These are phyloP conservation scores for Incumbomyces lentus DNA, from an alignment of 2,329 filamentous ascomycete genomes.

Conservation along the genomic window DNA sequence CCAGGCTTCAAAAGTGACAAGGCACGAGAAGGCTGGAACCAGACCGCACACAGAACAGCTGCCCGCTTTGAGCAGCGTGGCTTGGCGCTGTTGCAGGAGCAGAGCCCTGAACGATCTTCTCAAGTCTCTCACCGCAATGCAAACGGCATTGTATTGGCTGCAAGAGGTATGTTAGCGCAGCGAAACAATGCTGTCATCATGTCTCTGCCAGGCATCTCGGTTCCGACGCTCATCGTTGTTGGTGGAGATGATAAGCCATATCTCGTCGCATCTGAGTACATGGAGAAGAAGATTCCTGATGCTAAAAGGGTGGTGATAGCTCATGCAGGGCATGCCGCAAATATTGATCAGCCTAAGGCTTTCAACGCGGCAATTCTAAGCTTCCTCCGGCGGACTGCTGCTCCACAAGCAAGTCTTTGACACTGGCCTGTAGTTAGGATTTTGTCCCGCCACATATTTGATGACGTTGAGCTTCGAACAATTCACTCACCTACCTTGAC, in stretches of 20 bases:
- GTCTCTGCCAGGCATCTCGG: constrained; percentile 4
- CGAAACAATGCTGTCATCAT: constrained; percentile 9
- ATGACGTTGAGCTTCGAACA: too few relatives aligned
- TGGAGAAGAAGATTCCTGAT: constrained; percentile 12
- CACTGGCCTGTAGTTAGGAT: too few relatives aligned
- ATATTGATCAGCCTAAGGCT: constrained; percentile 8
- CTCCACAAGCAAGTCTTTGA: too few relatives aligned
- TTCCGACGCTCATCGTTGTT: constrained; percentile 14
- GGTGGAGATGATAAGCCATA: constrained; percentile 15
- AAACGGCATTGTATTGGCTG: constrained; percentile 11
- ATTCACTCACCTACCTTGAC: too few relatives aligned
- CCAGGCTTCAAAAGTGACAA: constrained; percentile 14
- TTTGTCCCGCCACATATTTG: too few relatives aligned
- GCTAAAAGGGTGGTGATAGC: constrained; percentile 12
- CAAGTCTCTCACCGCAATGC: constrained; percentile 10
- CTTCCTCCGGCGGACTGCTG: constrained; percentile 6
- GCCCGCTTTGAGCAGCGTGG: constrained; percentile 10
- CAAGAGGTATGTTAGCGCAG: constrained; percentile 16
- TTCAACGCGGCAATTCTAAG: constrained; percentile 11
- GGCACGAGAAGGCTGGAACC: constrained; percentile 13
- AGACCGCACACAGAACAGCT: constrained; percentile 10
- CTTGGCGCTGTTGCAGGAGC: constrained; percentile 3
- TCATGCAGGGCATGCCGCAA: constrained; percentile 9
- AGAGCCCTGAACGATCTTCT: constrained; percentile 10
- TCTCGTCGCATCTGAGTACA: constrained; percentile 14